Evolutionary conservation across 768 basidiomycete species (phyloP).

Genomic region (Imleria badia): DNA sequence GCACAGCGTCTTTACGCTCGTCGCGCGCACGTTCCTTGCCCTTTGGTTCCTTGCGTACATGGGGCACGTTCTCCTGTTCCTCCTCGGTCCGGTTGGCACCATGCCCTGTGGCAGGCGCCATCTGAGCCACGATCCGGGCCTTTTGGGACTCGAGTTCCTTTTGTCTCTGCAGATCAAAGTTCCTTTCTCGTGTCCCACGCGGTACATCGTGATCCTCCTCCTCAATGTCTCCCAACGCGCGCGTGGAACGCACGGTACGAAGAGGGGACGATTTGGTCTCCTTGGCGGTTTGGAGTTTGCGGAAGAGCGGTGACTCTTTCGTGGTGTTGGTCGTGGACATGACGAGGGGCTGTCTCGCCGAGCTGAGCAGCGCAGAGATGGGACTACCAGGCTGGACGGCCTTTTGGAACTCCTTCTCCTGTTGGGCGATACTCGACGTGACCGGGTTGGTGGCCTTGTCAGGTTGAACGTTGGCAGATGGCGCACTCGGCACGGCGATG

Average conservation of each 20-base stretch:
- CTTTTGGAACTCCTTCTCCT: conserved; percentile 96
- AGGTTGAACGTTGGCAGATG: conserved; percentile 12
- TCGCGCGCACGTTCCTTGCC: conserved; percentile 32
- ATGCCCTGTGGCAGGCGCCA: conserved; percentile 55
- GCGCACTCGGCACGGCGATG: conserved; percentile 43
- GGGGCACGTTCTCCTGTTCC: conserved; percentile 36
- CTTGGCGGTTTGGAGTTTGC: conserved; percentile 57
- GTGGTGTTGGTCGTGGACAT: conserved; percentile 53
- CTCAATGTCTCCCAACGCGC: conserved; percentile 47
- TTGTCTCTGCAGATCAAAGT: conserved; percentile 43
- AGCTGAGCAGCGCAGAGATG: conserved; percentile 86
- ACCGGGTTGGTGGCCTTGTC: conserved; percentile 38
- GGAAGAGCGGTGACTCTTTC: conserved; percentile 38
- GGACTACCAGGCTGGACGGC: conserved; percentile 95
- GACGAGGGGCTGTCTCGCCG: conserved; percentile 84
- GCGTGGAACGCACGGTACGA: conserved; percentile 40
- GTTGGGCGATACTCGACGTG: conserved; percentile 68
- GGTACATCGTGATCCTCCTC: conserved; percentile 41
- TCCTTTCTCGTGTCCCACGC: conserved; percentile 40
- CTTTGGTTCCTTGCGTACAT: conserved; percentile 29
- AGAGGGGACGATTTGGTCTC: conserved; percentile 54
- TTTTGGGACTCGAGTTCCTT: conserved; percentile 90
- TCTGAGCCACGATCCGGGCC: conserved; percentile 90
- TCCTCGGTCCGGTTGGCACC: conserved; percentile 33
- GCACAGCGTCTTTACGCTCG: conserved; percentile 18